Evolutionary conservation across 2,329 filamentous ascomycete genomes (phyloP), one percentile per base, ranked within the genome.

Genomic region (Fusarium sp.): DNA sequence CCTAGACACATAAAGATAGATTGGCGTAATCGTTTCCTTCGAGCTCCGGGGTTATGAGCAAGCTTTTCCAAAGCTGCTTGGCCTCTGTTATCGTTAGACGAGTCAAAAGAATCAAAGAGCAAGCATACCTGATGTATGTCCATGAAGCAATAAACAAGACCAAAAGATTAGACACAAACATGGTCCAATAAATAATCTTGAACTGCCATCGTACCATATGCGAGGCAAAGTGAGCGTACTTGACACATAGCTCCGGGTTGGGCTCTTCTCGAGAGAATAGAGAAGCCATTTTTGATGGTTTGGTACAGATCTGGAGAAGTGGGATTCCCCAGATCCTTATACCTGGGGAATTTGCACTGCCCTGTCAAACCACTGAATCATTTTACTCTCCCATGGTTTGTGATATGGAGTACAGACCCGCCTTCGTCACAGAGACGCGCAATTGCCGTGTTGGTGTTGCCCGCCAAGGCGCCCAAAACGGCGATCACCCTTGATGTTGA

Each of bases 71-170:
- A 78, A 8, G 78, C 71, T 28, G 76, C 69, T 53, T 81, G 80
- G 22, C 74, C 78, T 58, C 80, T 82, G 34, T 20, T 44, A 11
- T 7, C 3, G 59, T 62, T 43, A 56, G 44, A 39, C 14, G 22
- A 42, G 34, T 57, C 31, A 48, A 40, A 44, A 40, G 8, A 40
- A 45, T 54, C 43, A 60, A 57, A 53, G 13, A 28, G 14, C 6
- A 2, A n/a, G 5, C 17, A 5, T 73, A 83, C 81, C 75, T 78
- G 38, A 73, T 81, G 46, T 81, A 83, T 13, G 76, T 72, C 74
- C 79, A 82, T 2, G 84, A 83, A 10, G 81, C 79, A 14, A 82
- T 60, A 52, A 83, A 85, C 26, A 86, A 77, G 17, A 86, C 72
- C 10, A 81, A 48, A 0, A 86, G 67, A 53, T 85, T 84, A 18